A percentile compares a stretch with the other conserved stretches of the same genome.
These are phyloP conservation scores for Pythium grandisporangium DNA, from an alignment of 352 stramenopile genomes.

Conservation along the genomic window DNA sequence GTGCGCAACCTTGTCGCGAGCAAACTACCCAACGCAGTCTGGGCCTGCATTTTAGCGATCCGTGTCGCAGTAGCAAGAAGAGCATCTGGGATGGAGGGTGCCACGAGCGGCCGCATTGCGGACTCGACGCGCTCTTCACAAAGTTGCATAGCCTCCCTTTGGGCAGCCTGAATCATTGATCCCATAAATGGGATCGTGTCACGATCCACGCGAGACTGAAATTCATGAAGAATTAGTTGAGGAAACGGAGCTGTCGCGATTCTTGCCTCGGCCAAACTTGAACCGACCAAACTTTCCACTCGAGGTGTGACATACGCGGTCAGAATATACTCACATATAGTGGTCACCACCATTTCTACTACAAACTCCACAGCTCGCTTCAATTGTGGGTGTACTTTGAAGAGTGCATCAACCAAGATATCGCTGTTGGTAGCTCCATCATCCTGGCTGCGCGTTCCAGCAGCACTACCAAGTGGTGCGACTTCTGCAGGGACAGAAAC, in stretches of 20 bases:
- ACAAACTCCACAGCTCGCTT: constrained; percentile 55
- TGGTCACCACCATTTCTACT: constrained; percentile 45
- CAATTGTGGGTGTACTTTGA: constrained; percentile 51
- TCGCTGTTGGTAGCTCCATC: constrained; percentile 13
- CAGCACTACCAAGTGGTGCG: too few relatives aligned
- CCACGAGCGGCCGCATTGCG: constrained; percentile 22
- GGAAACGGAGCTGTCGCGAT: constrained; percentile 17
- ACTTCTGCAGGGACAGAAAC: too few relatives aligned
- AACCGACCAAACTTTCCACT: constrained; percentile 33
- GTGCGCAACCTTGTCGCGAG: constrained; percentile 33
- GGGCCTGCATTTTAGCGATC: constrained; percentile 24
- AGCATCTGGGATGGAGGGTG: constrained; percentile 25
- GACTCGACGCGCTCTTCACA: constrained; percentile 20
- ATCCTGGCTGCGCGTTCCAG: too few relatives aligned
- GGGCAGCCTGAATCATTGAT: constrained; percentile 12
- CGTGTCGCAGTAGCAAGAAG: constrained; percentile 20
- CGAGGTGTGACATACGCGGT: constrained; percentile 24
- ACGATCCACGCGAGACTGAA: constrained; percentile 14
- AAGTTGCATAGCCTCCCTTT: constrained; percentile 19
- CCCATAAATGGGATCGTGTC: constrained; percentile 17
- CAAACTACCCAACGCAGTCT: constrained; percentile 17
- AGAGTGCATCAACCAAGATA: constrained; percentile 34
- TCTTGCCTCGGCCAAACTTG: constrained; percentile 16
- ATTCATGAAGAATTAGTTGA: constrained; percentile 16
- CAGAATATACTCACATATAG: constrained; percentile 49